A percentile compares a stretch with the other conserved stretches of the same genome.
phyloP scores from a whole-genome alignment of 1,139 yeast genomes.

The Kodamaea derodonti region DNA sequence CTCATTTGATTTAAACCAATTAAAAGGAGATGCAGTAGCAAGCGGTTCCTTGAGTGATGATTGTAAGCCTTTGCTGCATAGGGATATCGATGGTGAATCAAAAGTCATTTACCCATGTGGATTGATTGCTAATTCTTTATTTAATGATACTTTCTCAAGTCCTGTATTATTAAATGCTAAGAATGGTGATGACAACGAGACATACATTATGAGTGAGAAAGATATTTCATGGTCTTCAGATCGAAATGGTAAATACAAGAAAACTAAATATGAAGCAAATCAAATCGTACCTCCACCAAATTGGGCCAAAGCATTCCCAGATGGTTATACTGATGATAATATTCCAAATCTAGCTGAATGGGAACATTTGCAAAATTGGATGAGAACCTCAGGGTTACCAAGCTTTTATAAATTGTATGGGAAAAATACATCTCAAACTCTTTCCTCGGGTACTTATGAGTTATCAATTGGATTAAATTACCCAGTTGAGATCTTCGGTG shows the following conservation, averaged over 20 bases:
- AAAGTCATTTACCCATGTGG: constrained; percentile 68
- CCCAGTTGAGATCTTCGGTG: constrained; percentile 67
- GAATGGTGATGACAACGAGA: constrained; percentile 36
- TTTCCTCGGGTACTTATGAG: constrained; percentile 58
- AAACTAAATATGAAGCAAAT: constrained; percentile 51
- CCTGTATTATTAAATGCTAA: constrained; percentile 42
- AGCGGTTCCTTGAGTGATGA: constrained; percentile 43
- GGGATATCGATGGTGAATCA: constrained; percentile 23
- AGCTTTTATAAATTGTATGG: constrained; percentile 65
- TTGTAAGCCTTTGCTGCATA: constrained; percentile 56
- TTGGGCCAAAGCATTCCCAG: constrained; percentile 63
- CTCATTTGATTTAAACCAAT: constrained; percentile 62
- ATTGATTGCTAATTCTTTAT: constrained; percentile 69
- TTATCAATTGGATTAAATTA: constrained; percentile 60
- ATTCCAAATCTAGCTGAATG: constrained; percentile 53
- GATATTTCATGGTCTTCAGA: constrained; percentile 72
- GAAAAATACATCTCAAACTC: constrained; percentile 45
- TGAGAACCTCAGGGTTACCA: constrained; percentile 80
- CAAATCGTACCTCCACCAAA: constrained; percentile 77
- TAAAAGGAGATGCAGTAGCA: constrained; percentile 58
- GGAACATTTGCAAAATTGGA: constrained; percentile 67
- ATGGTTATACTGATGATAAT: constrained; percentile 66
- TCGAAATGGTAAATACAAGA: constrained; percentile 49
- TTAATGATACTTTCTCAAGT: constrained; percentile 63
- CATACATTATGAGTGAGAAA: constrained; percentile 47